Evolutionary conservation across 192 early-diverging fungal species (phyloP).

Genomic region (Backusella sp.): DNA sequence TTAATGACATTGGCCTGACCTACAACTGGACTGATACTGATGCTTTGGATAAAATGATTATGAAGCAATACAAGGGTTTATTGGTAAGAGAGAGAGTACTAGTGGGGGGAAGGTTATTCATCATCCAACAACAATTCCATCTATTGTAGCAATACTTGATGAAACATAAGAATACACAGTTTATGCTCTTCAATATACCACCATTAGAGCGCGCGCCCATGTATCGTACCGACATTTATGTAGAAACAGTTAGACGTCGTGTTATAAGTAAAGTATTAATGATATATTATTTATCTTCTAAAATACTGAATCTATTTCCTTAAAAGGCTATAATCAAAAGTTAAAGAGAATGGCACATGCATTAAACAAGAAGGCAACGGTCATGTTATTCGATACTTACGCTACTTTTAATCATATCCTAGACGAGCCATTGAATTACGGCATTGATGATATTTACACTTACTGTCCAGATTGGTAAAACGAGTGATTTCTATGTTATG

Average conservation of each 20-base stretch:
- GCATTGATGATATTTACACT: background rate
- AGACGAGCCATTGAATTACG: slow-evolving; percentile 1
- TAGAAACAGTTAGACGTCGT: background rate
- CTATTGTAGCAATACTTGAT: background rate
- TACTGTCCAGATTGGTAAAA: slow-evolving; percentile 20
- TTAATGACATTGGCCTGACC: slow-evolving; percentile 19
- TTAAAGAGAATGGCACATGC: slow-evolving; percentile 10
- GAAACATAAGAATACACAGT: background rate
- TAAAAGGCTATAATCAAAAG: slow-evolving; percentile 16
- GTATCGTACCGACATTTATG: background rate
- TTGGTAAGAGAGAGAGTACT: slow-evolving; percentile 3
- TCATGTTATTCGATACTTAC: slow-evolving; percentile 12
- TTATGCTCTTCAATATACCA: slow-evolving; percentile 11
- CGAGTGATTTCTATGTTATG: background rate
- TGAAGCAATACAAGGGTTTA: slow-evolving; percentile 7
- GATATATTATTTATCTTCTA: background rate
- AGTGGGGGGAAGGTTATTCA: too few relatives aligned
- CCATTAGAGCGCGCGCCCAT: slow-evolving; percentile 14
- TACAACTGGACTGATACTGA: slow-evolving; percentile 4
- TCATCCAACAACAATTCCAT: background rate
- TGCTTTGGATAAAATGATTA: background rate
- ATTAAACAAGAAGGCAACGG: slow-evolving; percentile 1
- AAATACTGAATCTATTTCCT: background rate
- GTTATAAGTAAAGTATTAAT: slow-evolving; percentile 4
- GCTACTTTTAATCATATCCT: slow-evolving; percentile 11